These are phyloP conservation scores for Penicillium herquei DNA, from an alignment of 495 filamentous ascomycete species.

Conservation along the genomic window DNA sequence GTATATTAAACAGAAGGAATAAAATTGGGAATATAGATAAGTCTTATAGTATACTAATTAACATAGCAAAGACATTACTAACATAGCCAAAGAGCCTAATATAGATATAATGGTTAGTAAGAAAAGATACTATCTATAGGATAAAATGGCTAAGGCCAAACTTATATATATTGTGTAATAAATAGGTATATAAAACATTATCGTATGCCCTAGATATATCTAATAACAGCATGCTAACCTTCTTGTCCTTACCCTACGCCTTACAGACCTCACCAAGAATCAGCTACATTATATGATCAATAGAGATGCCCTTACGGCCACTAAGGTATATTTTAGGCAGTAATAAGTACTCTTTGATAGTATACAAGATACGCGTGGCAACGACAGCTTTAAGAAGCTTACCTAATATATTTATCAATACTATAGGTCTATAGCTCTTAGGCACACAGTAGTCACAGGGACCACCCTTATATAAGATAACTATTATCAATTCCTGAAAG, in stretches of 20 bases:
- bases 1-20: conserved; percentile 21
- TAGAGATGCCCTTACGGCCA: conserved; percentile 15
- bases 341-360: conserved; percentile 10
- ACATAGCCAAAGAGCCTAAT: not conserved
- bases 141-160: not conserved
- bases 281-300: conserved; percentile 19
- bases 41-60: conserved; percentile 16
- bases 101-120: not conserved
- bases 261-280: conserved; percentile 16
- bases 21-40: conserved; percentile 25
- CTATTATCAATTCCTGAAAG: conserved; percentile 15
- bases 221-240: conserved; percentile 13
- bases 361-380: conserved; percentile 8
- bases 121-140: conserved; percentile 1
- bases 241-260: conserved; percentile 15
- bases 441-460: conserved; percentile 14
- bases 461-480: conserved; percentile 22
- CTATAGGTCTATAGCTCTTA: conserved; percentile 24
- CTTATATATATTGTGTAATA: conserved; percentile 25
- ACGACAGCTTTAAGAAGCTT: conserved; percentile 25
- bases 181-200: conserved; percentile 19
- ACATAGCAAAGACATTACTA: not conserved
- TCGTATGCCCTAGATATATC: conserved; percentile 33
- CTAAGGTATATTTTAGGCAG: conserved; percentile 13
- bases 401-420: conserved; percentile 26